These are phyloP conservation scores for Oryza australiensis DNA, from an alignment of 176 grass and related monocot genomes.

Conservation along the genomic window DNA sequence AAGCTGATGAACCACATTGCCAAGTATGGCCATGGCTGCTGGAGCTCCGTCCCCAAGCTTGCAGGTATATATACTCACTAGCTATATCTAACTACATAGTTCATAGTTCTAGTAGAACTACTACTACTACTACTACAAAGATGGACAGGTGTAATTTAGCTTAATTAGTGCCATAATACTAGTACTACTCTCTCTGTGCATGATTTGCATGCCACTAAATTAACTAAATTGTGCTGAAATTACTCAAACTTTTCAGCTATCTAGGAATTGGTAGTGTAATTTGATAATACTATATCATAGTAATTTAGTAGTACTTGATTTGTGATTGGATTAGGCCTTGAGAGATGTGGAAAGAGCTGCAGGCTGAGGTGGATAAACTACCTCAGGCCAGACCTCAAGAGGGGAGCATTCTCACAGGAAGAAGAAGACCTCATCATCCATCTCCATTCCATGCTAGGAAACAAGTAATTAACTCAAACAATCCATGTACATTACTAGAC, in stretches of 20 bases:
- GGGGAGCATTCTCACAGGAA: constrained; percentile 78
- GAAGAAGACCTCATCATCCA: constrained; percentile 74
- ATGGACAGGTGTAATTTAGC: not conserved
- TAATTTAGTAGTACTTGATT: not conserved
- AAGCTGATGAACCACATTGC: constrained; percentile 76
- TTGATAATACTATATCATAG: not conserved
- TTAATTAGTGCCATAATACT: not conserved
- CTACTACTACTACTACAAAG: not conserved
- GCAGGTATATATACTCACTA: constrained; percentile 36
- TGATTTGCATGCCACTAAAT: not conserved
- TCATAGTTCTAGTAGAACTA: not conserved
- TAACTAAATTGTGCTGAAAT: not conserved
- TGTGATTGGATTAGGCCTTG: constrained; percentile 54
- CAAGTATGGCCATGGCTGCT: constrained; percentile 69
- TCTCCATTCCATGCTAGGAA: constrained; percentile 75
- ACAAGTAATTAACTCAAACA: constrained; percentile 51
- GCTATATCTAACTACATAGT: not conserved
- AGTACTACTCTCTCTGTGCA: not conserved
- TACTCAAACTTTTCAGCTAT: not conserved
- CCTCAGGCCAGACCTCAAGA: constrained; percentile 74
- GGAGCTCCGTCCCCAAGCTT: constrained; percentile 71
- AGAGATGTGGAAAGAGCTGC: constrained; percentile 80
- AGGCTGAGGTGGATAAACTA: constrained; percentile 83
- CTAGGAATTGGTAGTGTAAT: not conserved
- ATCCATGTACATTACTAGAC: not conserved